Base-by-base conservation (phyloP, 805 yeast genomes). In the Saccharomycopsis microspora region DNA sequence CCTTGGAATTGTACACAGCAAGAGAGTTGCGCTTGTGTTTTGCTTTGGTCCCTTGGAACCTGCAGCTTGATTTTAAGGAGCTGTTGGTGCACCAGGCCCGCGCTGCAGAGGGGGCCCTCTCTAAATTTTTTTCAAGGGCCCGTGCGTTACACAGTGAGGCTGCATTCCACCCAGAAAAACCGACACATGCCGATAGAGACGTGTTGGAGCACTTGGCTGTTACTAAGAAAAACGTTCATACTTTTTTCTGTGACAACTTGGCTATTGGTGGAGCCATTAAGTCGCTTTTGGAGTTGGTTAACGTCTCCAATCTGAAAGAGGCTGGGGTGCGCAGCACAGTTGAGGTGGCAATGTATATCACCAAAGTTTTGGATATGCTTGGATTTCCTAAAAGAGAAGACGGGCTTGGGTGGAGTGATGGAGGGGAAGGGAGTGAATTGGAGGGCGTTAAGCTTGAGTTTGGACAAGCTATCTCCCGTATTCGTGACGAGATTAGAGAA, bases 11-110 rank as follows among this genome's bases (percentile, higher is more conserved):
- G 54, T 86, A 78, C 59, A 64, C 84, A 2, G 65, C 93, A 0
- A 78, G 97, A 57, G 97, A 93, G 64, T 72, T 93, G 58, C 77
- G 99, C 55, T 72, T 93, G 56, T 89, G 89, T 6, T 93, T 93
- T 70, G 94, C 95, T 0, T 72, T 86, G 55, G 86, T 85, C 48
- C 87, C 82, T 57, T 93, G 98, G 98, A 90, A 88, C 59, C 80
- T 76, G 59, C 93, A 87, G 54, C 68, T 93, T 43, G 99, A 93
- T 63, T 93, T 93, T 69, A 90, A 90, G 65, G 90, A 84, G 59
- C 69, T 82, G 42, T 69, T 93, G 48, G 65, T 87, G 48, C 67
- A 71, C 47, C 96, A 90, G 61, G 95, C 86, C 31, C 80, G 74
- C 64, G 70, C 89, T 2, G 67, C 76, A 41, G 97, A 93, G 66